A percentile compares a stretch with the other conserved stretches of the same genome.
These are phyloP conservation scores for Magnaporthiopsis poae DNA, from an alignment of 2,329 filamentous ascomycete genomes.

Conservation along the genomic window DNA sequence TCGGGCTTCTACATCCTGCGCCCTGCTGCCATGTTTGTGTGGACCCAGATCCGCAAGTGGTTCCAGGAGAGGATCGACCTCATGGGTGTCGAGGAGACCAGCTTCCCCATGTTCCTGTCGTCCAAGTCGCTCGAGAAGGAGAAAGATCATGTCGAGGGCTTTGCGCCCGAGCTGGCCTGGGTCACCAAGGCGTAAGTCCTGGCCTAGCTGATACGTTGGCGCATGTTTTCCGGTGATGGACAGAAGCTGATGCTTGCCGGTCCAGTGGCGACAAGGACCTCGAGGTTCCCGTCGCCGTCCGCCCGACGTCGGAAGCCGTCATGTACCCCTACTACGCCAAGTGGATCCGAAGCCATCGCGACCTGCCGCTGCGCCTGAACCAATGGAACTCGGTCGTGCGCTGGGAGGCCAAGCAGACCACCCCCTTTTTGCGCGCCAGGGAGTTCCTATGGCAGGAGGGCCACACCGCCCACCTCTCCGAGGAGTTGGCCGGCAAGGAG, in stretches of 20 bases:
- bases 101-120: slow-evolving; percentile 92
- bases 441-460: slow-evolving; percentile 99
- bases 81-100: slow-evolving; percentile 88
- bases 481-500: slow-evolving; percentile 70
- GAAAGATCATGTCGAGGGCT: slow-evolving; percentile 97
- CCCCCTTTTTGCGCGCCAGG: slow-evolving; percentile 78
- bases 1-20: slow-evolving; percentile 95
- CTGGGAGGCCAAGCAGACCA: slow-evolving; percentile 93
- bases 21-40: slow-evolving; percentile 52
- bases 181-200: slow-evolving; percentile 65
- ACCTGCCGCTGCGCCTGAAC: slow-evolving; percentile 86
- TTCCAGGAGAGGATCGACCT: slow-evolving; percentile 70
- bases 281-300: slow-evolving; percentile 64
- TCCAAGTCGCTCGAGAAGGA: slow-evolving; percentile 77
- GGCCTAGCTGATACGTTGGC: not conserved
- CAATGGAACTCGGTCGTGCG: slow-evolving; percentile 86
- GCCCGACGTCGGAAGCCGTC: slow-evolving; percentile 63
- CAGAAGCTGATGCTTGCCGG: slow-evolving; percentile 15
- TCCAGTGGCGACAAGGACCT: slow-evolving; percentile 78
- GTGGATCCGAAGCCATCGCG: slow-evolving; percentile 93
- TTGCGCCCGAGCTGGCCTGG: slow-evolving; percentile 85
- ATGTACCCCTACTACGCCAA: slow-evolving; percentile 96
- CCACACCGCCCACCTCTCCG: slow-evolving; percentile 78
- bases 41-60: slow-evolving; percentile 57
- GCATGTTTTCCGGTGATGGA: not conserved